Evolutionary conservation across 371 early-diverging fungal species (phyloP), one percentile per base, ranked within the genome.

Genomic region (Apophysomyces ossiformis): DNA sequence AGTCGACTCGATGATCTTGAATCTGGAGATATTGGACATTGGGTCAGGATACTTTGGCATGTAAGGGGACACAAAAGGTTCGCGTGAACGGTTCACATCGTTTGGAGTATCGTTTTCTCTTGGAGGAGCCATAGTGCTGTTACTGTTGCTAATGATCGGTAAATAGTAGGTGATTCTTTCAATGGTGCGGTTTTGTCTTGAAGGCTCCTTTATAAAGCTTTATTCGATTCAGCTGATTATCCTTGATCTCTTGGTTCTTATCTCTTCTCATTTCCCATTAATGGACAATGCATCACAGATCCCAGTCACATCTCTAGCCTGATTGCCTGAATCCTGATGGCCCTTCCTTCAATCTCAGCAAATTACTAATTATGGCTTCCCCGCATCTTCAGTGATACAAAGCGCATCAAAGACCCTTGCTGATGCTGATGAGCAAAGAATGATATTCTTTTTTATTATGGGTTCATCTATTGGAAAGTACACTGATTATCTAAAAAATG

Each of bases 1-100:
- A 4, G 96, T 96, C 0, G 94, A 93, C 70, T 95, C 96, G 77
- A 96, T 96, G 72, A 95, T 94, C 79, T 88, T 86, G 74, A 95
- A 96, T 83, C 94, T 93, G 67, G 85, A 83, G 32, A 95, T 90
- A 58, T 93, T 87, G 67, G 90, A 91, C 63, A 92, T 84, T 57
- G 87, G 86, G 81, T 94, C 93, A 57, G 88, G 79, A 61, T 73
- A 87, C 67, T 84, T 85, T 61, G 82, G 85, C 41, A 78, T 76
- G 63, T 89, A 89, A 36, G 89, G 89, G 15, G 77, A 75, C 32
- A 67, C 70, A 56, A 74, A 66, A 38, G 76, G 77, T 15, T 76
- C 68, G 41, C 68, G 64, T 15, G 65, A 50, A 18, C 72, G 68
- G 16, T 61, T 37, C 4, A 11, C 50, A n/a, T 71, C 71, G 32